These are phyloP conservation scores for Thielaviopsis musarum DNA, from an alignment of 2,329 filamentous ascomycete species.

Conservation along the genomic window DNA sequence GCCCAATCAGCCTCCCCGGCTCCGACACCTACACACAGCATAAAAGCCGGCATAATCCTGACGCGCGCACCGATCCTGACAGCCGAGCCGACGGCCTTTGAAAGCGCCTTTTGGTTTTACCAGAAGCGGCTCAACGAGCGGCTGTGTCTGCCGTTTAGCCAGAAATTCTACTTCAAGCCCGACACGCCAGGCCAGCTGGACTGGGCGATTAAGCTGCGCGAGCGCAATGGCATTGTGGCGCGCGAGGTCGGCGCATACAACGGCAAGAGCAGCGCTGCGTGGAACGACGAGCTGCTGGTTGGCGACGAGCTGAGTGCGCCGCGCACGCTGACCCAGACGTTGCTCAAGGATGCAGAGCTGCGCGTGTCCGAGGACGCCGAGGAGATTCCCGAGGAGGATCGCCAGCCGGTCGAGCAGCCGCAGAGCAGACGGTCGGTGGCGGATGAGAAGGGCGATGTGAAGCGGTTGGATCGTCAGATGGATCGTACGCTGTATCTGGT, in stretches of 20 bases:
- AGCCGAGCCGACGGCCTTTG: slow-evolving; percentile 67
- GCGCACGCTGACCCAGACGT: slow-evolving; percentile 45
- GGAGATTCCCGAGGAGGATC: slow-evolving; percentile 37
- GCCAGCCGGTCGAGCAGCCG: slow-evolving; percentile 54
- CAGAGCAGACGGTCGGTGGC: slow-evolving; percentile 58
- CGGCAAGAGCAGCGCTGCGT: slow-evolving; percentile 50
- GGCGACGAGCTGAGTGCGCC: slow-evolving; percentile 52
- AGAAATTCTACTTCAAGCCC: slow-evolving; percentile 88
- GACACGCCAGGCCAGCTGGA: slow-evolving; percentile 71
- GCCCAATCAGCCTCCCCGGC: slow-evolving; percentile 11
- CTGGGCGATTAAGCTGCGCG: slow-evolving; percentile 72
- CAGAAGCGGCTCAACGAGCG: slow-evolving; percentile 94
- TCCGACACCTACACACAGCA: slow-evolving; percentile 25
- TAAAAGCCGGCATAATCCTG: slow-evolving; percentile 57
- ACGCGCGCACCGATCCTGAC: slow-evolving; percentile 81
- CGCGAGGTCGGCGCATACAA: slow-evolving; percentile 77
- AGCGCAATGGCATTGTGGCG: slow-evolving; percentile 55
- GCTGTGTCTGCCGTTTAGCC: slow-evolving; percentile 68
- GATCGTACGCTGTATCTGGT: slow-evolving; percentile 76
- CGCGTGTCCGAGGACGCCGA: slow-evolving; percentile 44
- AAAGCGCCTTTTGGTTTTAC: slow-evolving; percentile 89
- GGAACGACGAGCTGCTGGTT: slow-evolving; percentile 81
- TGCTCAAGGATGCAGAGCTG: slow-evolving; percentile 60
- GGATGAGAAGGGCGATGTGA: slow-evolving; percentile 56
- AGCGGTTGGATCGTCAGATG: slow-evolving; percentile 62